These are phyloP conservation scores for Nicotiana otophora DNA, from an alignment of 257 asterid species.

Conservation along the genomic window DNA sequence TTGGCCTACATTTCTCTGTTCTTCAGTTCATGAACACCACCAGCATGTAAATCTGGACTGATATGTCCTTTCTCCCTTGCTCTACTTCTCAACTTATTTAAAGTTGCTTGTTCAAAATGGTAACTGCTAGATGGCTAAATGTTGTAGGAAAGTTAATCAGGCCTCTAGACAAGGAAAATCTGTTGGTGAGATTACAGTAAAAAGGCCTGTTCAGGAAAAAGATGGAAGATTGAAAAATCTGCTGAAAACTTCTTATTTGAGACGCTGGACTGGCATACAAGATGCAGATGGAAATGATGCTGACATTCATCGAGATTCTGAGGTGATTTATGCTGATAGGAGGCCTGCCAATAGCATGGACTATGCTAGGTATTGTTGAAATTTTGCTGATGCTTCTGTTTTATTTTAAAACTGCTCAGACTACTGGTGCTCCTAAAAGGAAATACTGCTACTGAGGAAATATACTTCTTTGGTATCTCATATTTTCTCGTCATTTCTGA, in stretches of 20 bases:
- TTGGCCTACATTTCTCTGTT: background rate
- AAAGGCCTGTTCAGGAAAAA: slow-evolving; percentile 44
- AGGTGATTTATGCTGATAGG: slow-evolving; percentile 18
- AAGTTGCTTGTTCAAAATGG: background rate
- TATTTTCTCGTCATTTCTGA: background rate
- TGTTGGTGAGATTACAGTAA: slow-evolving; percentile 29
- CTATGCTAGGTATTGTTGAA: slow-evolving; percentile 55
- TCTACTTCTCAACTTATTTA: background rate
- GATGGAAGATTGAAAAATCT: slow-evolving; percentile 70
- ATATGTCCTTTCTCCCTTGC: background rate
- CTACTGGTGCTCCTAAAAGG: background rate
- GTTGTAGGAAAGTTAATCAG: slow-evolving; percentile 32
- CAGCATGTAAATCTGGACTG: background rate
- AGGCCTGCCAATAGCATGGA: slow-evolving; percentile 45
- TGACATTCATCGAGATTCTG: slow-evolving; percentile 32
- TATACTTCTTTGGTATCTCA: background rate
- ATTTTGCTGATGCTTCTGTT: background rate
- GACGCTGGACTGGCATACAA: slow-evolving; percentile 56
- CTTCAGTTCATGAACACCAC: background rate
- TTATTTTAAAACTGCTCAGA: background rate
- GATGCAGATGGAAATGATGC: slow-evolving; percentile 44
- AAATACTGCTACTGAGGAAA: background rate
- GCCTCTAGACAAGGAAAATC: slow-evolving; percentile 37
- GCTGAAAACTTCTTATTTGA: slow-evolving; percentile 55
- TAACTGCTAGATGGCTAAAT: background rate